Evolutionary conservation across 2,329 filamentous ascomycete species (phyloP).

Genomic region (Emergomyces orientalis): DNA sequence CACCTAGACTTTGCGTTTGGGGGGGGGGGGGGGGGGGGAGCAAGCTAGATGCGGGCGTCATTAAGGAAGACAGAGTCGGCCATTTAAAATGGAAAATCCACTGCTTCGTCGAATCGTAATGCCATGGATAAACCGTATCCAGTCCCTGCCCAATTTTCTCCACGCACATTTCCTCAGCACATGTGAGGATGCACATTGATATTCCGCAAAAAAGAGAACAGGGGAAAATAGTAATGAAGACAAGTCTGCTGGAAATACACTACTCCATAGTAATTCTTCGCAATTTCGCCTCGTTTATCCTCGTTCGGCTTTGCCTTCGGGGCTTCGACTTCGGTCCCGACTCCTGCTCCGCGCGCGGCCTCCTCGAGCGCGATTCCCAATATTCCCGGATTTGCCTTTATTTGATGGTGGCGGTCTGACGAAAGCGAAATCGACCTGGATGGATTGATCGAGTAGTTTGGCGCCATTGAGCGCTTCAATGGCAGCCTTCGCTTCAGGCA

Average conservation of each 20-base stretch:
- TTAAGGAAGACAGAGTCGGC: conserved; percentile 9
- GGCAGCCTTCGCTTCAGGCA: conserved; percentile 53
- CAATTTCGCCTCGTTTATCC: conserved; percentile 18
- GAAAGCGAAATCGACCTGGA: conserved; percentile 57
- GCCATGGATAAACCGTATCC: conserved; percentile 1
- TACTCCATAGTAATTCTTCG: neutral
- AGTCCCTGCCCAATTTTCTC: neutral
- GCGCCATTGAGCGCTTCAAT: conserved; percentile 52
- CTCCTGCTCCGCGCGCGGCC: conserved; percentile 36
- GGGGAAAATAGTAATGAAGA: neutral
- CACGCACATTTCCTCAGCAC: neutral
- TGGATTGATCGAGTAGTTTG: conserved; percentile 57
- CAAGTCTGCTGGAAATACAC: neutral
- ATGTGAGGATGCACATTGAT: neutral
- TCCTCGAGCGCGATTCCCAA: conserved; percentile 36
- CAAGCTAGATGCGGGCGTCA: neutral
- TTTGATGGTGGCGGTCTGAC: conserved; percentile 47
- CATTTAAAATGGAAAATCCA: neutral
- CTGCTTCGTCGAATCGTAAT: neutral
- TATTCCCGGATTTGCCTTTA: conserved; percentile 31
- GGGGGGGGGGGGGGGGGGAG: neutral
- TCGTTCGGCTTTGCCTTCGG: conserved; percentile 29
- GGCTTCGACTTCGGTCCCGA: conserved; percentile 39
- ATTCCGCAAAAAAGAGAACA: neutral
- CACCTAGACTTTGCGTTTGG: neutral